Evolutionary conservation across 106 monocot genomes (phyloP), one percentile per base, ranked within the genome.

Genomic region (Allium sativum): DNA sequence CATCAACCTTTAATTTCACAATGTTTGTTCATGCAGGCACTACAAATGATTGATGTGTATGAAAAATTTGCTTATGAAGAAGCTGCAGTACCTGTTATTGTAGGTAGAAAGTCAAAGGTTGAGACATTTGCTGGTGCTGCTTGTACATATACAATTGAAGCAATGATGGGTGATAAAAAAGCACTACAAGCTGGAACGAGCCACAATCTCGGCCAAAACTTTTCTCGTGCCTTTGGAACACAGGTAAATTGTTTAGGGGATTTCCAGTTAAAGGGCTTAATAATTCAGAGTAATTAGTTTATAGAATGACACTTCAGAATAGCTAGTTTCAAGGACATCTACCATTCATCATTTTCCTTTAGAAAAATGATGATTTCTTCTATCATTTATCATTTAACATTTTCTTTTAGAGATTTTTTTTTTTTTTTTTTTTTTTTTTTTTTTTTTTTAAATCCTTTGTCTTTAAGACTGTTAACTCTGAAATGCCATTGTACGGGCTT

Each of bases 101-200:
- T 75, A 70, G 96, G 96, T 74, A 70, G 91, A 64, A 98, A 98
- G 78, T 91, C 96, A 61, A 87, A 47, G 64, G 58, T 57, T 42
- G 96, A 98, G 69, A 91, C 96, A 48, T 98, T 98, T 84, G 91
- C 96, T 74, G 96, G 96, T 69, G 91, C 96, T 56, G 68, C 65
- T 52, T 77, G 82, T 70, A 88, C 96, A 3, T 98, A 98, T 65
- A 98, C 96, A 51, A 98, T 98, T 70, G 96, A 98, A 78, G 96
- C 91, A 71, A 98, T 98, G 96, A 98, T 98, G 96, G 96, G 96
- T 70, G 96, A 98, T 60, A 87, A 55, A 55, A 98, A 84, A 66
- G 96, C 96, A 21, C 84, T 98, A 66, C 96, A 98, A 76, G 91
- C 96, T 66, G 96, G 96, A 74, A 98, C 96, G 14, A 98, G 96